phyloP scores from a whole-genome alignment of 1,284 basidiomycete species.

The Cryptococcus sp. region DNA sequence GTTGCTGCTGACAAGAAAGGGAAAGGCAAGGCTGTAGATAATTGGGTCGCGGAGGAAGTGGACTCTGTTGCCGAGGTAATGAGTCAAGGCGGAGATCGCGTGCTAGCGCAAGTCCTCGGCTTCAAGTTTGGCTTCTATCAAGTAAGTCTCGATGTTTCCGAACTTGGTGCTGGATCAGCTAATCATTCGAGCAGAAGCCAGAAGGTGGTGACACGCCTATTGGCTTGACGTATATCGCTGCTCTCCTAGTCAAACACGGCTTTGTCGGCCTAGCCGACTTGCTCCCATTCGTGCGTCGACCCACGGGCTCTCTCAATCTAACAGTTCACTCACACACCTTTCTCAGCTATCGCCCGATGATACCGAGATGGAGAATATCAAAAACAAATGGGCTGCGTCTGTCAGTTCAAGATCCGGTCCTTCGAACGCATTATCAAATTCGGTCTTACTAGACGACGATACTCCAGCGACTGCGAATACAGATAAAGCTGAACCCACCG shows the following conservation, averaged over 20 bases:
- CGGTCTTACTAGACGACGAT: conserved; percentile 74
- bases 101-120: conserved; percentile 87
- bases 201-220: conserved; percentile 64
- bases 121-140: conserved; percentile 94
- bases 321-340: neutral
- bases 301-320: neutral
- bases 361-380: conserved; percentile 68
- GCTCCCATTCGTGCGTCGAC: conserved; percentile 39
- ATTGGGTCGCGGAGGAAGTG: conserved; percentile 37
- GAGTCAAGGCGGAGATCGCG: conserved; percentile 58
- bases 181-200: conserved; percentile 49
- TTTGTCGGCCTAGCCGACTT: conserved; percentile 83
- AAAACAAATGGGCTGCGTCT: conserved; percentile 67
- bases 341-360: conserved; percentile 72
- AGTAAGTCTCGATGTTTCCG: conserved; percentile 55
- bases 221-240: conserved; percentile 77
- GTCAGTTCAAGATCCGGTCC: conserved; percentile 66
- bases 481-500: conserved; percentile 49
- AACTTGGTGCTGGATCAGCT: conserved; percentile 3
- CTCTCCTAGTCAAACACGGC: conserved; percentile 83
- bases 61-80: conserved; percentile 49
- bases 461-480: conserved; percentile 22
- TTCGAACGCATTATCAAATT: conserved; percentile 80
- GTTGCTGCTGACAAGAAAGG: conserved; percentile 13
- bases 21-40: conserved; percentile 28